Conservation (phyloP, 2,329 filamentous ascomycete species). For the Lecanicillium sp. region DNA sequence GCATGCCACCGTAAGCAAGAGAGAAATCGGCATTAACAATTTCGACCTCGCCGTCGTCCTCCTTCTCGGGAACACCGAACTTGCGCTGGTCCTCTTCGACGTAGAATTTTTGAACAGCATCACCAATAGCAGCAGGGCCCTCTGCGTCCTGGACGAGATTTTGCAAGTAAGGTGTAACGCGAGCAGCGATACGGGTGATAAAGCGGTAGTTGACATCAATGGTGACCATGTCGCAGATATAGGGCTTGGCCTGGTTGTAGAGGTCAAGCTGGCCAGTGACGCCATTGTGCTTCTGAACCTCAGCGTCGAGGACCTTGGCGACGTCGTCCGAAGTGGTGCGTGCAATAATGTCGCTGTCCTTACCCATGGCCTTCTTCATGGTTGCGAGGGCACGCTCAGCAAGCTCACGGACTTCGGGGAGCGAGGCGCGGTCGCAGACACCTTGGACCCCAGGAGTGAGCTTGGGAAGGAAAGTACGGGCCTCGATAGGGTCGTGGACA, state of each 20-base stretch:
- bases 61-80: constrained; percentile 75
- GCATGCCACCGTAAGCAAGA: constrained; percentile 94
- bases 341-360: constrained; percentile 59
- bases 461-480: constrained; percentile 89
- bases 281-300: constrained; percentile 65
- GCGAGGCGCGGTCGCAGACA: constrained; percentile 79
- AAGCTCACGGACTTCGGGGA: constrained; percentile 90
- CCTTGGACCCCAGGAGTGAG: constrained; percentile 87
- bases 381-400: constrained; percentile 75
- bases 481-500: constrained; percentile 91
- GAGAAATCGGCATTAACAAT: constrained; percentile 99
- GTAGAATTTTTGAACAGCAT: constrained; percentile 71
- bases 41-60: constrained; percentile 87
- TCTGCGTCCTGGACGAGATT: constrained; percentile 59
- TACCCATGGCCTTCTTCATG: constrained; percentile 89
- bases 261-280: constrained; percentile 53
- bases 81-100: constrained; percentile 81
- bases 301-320: constrained; percentile 63
- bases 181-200: constrained; percentile 62
- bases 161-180: constrained; percentile 69
- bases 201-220: constrained; percentile 83
- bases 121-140: constrained; percentile 57
- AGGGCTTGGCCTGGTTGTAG: constrained; percentile 63
- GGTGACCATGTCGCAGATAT: constrained; percentile 77
- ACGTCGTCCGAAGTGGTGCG: constrained; percentile 69